A percentile compares a stretch with the other conserved stretches of the same genome.
Conservation (phyloP, 1,284 basidiomycete genomes). For the Ganoderma lucidum region DNA sequence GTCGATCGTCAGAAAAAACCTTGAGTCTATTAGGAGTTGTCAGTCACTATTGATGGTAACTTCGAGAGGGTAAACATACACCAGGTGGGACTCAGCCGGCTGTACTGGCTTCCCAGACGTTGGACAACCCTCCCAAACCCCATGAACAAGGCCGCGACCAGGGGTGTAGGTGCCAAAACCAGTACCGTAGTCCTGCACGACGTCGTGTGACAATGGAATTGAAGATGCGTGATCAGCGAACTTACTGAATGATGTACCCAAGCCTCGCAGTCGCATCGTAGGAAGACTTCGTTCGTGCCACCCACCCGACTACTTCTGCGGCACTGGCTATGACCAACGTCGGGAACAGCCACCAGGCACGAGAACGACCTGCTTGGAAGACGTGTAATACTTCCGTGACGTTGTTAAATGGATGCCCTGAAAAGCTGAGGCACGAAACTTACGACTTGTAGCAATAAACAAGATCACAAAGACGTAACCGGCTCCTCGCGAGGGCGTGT, state of each 20-base stretch:
- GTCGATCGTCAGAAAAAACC: conserved; percentile 58
- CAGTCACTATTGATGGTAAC: not conserved
- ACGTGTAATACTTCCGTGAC: conserved; percentile 14
- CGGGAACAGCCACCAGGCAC: conserved; percentile 50
- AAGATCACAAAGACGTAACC: conserved; percentile 35
- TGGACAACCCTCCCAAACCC: conserved; percentile 56
- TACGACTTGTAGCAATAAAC: conserved; percentile 34
- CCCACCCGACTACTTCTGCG: conserved; percentile 51
- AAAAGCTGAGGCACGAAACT: not conserved
- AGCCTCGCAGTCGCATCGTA: conserved; percentile 36
- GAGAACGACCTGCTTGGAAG: conserved; percentile 40
- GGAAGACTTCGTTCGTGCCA: conserved; percentile 46
- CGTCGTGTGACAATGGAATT: not conserved
- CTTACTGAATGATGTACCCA: conserved; percentile 56
- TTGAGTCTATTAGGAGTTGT: conserved; percentile 48
- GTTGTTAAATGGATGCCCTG: too few species aligned
- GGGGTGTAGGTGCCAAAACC: conserved; percentile 60
- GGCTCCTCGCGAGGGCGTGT: conserved; percentile 32
- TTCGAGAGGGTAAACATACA: conserved; percentile 38
- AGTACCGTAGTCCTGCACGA: conserved; percentile 50
- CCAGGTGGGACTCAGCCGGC: conserved; percentile 45
- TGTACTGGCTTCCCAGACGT: conserved; percentile 55
- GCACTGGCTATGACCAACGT: conserved; percentile 46
- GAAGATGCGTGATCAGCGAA: not conserved
- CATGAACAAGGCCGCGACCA: conserved; percentile 63